A percentile compares a stretch with the other conserved stretches of the same genome.
These are phyloP conservation scores for Metrosideros polymorpha DNA, from an alignment of 441 rosid genomes.

Conservation along the genomic window DNA sequence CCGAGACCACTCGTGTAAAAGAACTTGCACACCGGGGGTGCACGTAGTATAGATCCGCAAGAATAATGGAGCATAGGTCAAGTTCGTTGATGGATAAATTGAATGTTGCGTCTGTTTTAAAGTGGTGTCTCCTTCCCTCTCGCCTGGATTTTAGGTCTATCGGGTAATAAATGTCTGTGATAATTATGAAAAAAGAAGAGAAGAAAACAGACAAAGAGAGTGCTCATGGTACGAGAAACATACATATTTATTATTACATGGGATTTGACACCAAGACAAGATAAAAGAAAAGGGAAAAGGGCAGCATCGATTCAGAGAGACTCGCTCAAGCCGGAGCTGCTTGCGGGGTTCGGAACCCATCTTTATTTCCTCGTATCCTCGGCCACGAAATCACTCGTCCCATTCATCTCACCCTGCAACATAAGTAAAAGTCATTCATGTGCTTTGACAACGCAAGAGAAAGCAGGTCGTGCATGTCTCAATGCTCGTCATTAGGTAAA, in stretches of 20 bases:
- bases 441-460: neutral
- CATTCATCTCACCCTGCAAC: neutral
- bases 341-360: neutral
- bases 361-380: neutral
- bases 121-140: neutral
- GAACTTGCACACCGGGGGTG: neutral
- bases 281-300: neutral
- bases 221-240: neutral
- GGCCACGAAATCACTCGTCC: neutral
- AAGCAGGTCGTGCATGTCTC: neutral
- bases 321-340: neutral
- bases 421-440: neutral
- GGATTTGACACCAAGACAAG: neutral
- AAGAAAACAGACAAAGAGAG: neutral
- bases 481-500: neutral
- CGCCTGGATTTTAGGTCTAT: neutral
- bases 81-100: neutral
- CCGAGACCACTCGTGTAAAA: neutral
- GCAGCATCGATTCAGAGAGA: neutral
- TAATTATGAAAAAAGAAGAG: too few species aligned
- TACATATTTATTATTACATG: neutral
- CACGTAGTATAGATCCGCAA: neutral
- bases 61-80: neutral
- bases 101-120: too few species aligned
- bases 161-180: neutral